phyloP scores from a whole-genome alignment of 1,284 basidiomycete species.

The Athelia psychrophila region DNA sequence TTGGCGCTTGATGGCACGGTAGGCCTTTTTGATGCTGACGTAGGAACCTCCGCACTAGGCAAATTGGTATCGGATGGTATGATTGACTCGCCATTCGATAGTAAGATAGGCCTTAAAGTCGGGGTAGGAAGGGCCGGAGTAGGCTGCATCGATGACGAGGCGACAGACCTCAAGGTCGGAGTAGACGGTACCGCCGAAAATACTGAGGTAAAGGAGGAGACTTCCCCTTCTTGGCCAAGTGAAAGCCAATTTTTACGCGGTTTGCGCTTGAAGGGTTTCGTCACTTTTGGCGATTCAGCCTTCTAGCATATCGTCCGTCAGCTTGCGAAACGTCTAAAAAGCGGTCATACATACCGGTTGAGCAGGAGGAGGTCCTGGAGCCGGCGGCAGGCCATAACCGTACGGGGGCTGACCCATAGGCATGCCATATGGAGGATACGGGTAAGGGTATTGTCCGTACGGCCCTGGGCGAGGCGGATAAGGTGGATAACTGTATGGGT shows the following conservation, averaged over 20 bases:
- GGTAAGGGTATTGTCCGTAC: constrained; percentile 5
- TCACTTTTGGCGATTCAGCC: background rate
- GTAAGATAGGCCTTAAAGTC: background rate
- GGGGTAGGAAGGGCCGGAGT: too few relatives aligned
- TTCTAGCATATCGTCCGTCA: background rate
- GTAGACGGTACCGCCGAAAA: background rate
- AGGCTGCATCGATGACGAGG: too few relatives aligned
- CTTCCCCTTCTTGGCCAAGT: background rate
- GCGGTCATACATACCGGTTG: background rate
- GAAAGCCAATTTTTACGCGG: background rate
- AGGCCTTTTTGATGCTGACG: too few relatives aligned
- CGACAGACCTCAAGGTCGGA: background rate
- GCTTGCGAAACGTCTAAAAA: background rate
- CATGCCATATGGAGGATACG: constrained; percentile 1
- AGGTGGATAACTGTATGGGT: constrained; percentile 6
- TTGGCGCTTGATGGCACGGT: too few relatives aligned
- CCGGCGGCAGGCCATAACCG: background rate
- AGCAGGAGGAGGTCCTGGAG: background rate
- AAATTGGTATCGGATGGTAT: background rate
- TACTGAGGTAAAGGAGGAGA: background rate
- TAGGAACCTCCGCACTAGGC: too few relatives aligned
- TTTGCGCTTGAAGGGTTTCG: background rate
- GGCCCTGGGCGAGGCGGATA: constrained; percentile 9
- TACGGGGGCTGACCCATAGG: constrained; percentile 1
- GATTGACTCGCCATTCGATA: background rate